Evolutionary conservation across 352 stramenopile genomes (phyloP), one percentile per base, ranked within the genome.

Genomic region (Globisporangium apiculatum): DNA sequence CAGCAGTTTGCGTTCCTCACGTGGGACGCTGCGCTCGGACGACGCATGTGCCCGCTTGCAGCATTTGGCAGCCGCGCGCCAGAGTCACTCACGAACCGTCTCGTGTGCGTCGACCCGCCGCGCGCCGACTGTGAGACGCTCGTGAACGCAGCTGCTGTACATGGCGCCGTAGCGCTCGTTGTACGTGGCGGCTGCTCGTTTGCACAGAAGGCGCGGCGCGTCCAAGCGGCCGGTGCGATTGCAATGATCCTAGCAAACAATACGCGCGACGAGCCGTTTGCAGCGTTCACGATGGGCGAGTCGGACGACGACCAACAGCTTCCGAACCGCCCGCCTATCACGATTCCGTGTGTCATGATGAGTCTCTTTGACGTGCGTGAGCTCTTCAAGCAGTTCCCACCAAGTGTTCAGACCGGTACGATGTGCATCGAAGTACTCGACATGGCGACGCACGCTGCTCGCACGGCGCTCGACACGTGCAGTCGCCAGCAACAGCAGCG

Each of bases 111-210:
- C 0, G 68, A 87, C 3, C 81, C 79, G 15, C 75, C 79, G 17
- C 76, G 73, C 6, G 82, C 82, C 5, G 81, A 88, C 58, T 62
- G 71, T n/a, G 63, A 68, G 7, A 48, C 68, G 48, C 61, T 91
- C 10, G 52, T 64, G 41, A 88, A 89, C 49, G 70, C 70, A 15
- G 48, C 48, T 1, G 76, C 80, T 4, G 55, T 91, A 31, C 61
- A 53, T 0, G 81, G 76, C 15, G 55, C 72, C 17, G 75, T 91
- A 24, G 81, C 75, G 40, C 57, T 89, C 17, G 81, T 89, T 17
- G 75, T 87, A 35, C 81, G 79, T 6, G 81, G 79, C 15, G 79
- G 80, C 24, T 91, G 79, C 66, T 87, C 76, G 41, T 89, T 91
- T 17, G 67, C 68, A 7, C 68, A 77, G 46, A 91, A 91, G 65